Base-by-base conservation (phyloP, 2,329 filamentous ascomycete genomes). In the Gaeumannomyces tritici region DNA sequence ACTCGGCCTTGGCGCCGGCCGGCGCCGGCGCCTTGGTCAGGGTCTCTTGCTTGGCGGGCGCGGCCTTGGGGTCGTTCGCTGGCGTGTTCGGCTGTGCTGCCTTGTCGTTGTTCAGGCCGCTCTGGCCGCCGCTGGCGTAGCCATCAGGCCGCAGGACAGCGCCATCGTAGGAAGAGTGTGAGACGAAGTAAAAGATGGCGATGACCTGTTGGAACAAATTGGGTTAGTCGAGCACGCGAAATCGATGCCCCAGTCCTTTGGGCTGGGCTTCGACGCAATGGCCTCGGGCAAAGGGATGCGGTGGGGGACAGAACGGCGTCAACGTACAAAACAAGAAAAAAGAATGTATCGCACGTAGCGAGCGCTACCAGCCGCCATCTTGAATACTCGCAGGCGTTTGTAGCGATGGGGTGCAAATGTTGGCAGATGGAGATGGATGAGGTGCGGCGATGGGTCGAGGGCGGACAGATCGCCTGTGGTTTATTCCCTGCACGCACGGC, bases 151-250 rank as follows among this genome's bases (percentile, higher is more conserved):
- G 33, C 13, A 42, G 42, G 24, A 83, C 66, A 42, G 78, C 73
- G 58, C 75, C 73, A 62, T 82, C 74, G 67, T 82, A 78, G 62
- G 74, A 77, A 55, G 80, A 81, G 66, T 79, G 77, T 63, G 90
- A 89, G 71, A 96, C 85, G 76, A 93, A 91, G 78, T 93, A 95
- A 73, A 96, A 83, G 65, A 96, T 80, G 66, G 86, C 80, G 66
- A 96, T 75, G 63, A 85, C 78, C 84, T 87, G 65, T 21, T 47
- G 47, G 15, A 54, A n/a, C 15, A 31, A 56, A 63, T 26, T n/a
- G 61, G 15, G 57, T 56, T 9, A 51, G 42, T n/a, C n/a, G 18
- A 21, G 21, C 18, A 51, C 42, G 9, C 18, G 18, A 51, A 2
- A n/a, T n/a, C 12, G 8, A 47, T n/a, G 15, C 21, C 42, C 6